phyloP scores from a whole-genome alignment of 2,329 filamentous ascomycete species.

The Echinosphaeria canescens region DNA sequence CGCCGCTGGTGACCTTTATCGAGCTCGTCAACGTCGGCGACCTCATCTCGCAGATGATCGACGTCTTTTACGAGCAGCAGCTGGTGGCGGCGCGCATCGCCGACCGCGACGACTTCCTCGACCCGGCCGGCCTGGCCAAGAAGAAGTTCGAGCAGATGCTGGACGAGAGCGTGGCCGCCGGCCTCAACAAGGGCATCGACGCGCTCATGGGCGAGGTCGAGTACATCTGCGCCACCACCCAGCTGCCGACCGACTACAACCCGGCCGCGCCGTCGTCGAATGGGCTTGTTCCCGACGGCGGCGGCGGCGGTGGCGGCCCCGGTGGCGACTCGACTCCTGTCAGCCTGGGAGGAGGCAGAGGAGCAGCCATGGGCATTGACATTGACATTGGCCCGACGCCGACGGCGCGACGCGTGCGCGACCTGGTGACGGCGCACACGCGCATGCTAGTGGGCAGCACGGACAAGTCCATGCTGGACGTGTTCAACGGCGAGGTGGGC shows the following conservation, averaged over 20 bases:
- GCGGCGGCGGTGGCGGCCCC: constrained; percentile 11
- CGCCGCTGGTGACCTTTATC: constrained; percentile 84
- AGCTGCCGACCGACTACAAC: constrained; percentile 78
- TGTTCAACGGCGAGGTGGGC: constrained; percentile 96
- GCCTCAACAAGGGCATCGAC: constrained; percentile 93
- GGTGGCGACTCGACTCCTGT: constrained; percentile 8
- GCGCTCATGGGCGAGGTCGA: constrained; percentile 98
- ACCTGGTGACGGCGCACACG: constrained; percentile 74
- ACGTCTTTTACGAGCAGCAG: constrained; percentile 96
- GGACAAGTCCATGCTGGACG: constrained; percentile 94
- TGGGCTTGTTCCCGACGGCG: constrained; percentile 1
- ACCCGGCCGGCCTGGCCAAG: constrained; percentile 81
- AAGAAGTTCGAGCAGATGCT: constrained; percentile 98
- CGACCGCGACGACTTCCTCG: constrained; percentile 86
- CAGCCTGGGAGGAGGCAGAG: constrained; percentile 3
- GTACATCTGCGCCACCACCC: constrained; percentile 77
- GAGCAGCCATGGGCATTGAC: constrained; percentile 14
- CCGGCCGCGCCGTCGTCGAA: constrained; percentile 22
- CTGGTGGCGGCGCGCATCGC: constrained; percentile 62
- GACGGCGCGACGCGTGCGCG: constrained; percentile 62
- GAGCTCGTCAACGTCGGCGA: constrained; percentile 97
- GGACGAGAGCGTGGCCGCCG: constrained; percentile 87
- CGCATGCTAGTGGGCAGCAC: constrained; percentile 86
- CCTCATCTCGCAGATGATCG: constrained; percentile 95
- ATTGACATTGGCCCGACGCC: constrained; percentile 50